Evolutionary conservation across 768 basidiomycete species (phyloP).

Genomic region (Agrocybe pediades): DNA sequence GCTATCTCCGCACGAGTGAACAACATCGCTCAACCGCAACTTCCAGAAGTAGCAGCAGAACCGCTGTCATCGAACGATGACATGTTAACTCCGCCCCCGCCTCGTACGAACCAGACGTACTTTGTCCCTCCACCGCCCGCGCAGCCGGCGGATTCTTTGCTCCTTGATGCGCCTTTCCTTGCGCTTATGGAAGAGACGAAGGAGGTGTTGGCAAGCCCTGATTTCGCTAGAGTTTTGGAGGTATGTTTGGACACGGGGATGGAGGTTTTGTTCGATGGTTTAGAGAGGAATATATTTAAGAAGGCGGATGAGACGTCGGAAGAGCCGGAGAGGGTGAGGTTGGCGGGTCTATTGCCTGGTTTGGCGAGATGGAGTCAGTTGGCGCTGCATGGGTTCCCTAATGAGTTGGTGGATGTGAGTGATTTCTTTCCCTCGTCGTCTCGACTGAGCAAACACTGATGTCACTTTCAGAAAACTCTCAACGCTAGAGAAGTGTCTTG

Average conservation of each 20-base stretch:
- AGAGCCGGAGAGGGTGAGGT: conserved; percentile 48
- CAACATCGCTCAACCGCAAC: not conserved
- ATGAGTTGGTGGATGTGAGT: conserved; percentile 84
- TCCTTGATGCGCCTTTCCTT: conserved; percentile 53
- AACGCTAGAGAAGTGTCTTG: conserved; percentile 64
- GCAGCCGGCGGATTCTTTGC: conserved; percentile 25
- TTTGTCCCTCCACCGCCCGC: conserved; percentile 17
- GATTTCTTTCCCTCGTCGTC: conserved; percentile 4
- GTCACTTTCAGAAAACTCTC: conserved; percentile 53
- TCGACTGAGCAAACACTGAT: not conserved
- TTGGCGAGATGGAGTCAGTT: conserved; percentile 77
- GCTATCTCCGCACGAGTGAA: conserved; percentile 10
- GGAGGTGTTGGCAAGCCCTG: conserved; percentile 58
- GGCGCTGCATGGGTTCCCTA: conserved; percentile 69
- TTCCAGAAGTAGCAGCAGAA: not conserved
- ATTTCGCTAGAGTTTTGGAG: conserved; percentile 73
- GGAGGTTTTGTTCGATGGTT: conserved; percentile 58
- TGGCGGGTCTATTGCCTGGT: conserved; percentile 82
- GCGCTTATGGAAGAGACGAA: conserved; percentile 72
- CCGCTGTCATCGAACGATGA: not conserved
- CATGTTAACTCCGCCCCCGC: not conserved
- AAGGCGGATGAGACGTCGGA: conserved; percentile 11
- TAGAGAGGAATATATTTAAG: conserved; percentile 66
- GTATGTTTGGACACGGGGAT: conserved; percentile 74
- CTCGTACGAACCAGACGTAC: conserved; percentile 5